Percentiles rank a stretch among this genome's conserved stretches.
Conservation (phyloP, 305 asterid species). For the Lippia alba region DNA sequence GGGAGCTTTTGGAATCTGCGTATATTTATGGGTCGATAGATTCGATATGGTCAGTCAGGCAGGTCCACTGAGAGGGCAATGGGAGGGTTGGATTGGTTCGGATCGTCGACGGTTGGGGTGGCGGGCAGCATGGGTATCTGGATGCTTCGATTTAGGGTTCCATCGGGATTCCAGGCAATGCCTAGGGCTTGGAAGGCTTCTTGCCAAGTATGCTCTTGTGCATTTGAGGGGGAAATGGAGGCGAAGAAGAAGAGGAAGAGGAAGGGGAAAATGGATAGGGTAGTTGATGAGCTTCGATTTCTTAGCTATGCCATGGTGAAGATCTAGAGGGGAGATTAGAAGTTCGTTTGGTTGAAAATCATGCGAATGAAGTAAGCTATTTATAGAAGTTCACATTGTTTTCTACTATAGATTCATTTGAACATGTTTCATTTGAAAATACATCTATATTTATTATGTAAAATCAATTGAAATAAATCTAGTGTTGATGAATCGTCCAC, state of each 20-base stretch:
- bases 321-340: background rate
- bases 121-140: slow-evolving; percentile 37
- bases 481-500: no score
- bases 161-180: slow-evolving; percentile 37
- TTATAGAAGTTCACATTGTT: background rate
- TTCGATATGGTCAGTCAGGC: slow-evolving; percentile 12
- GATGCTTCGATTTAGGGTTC: slow-evolving; percentile 33
- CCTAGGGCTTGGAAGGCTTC: slow-evolving; percentile 41
- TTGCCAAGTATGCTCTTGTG: slow-evolving; percentile 35
- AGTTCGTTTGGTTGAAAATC: background rate
- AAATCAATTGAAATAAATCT: no score
- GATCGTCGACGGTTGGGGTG: slow-evolving; percentile 1
- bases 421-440: no score
- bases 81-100: background rate
- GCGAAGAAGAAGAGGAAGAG: background rate
- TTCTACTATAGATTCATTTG: no score
- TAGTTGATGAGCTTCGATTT: background rate
- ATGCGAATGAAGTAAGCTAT: background rate
- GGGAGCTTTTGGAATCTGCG: slow-evolving; percentile 35
- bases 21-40: slow-evolving; percentile 20
- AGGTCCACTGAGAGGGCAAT: slow-evolving; percentile 30
- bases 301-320: background rate
- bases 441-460: no score
- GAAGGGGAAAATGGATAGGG: background rate
- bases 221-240: background rate